Conservation (phyloP, 257 asterid genomes). For the Lantana camara region DNA sequence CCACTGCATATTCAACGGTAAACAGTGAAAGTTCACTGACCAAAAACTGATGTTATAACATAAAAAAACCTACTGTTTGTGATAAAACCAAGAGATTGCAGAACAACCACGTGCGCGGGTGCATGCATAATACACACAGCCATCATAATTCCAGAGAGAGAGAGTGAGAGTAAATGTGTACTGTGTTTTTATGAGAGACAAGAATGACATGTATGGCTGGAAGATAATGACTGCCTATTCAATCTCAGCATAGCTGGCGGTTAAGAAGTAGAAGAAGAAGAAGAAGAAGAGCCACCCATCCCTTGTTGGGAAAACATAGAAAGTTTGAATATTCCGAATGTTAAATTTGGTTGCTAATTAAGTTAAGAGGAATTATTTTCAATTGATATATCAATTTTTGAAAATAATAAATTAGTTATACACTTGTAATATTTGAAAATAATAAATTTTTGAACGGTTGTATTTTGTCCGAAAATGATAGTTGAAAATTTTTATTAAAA, state of each 20-base stretch:
- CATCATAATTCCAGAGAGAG: slow-evolving; percentile 8
- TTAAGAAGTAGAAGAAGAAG: neutral
- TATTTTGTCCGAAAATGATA: too few relatives aligned
- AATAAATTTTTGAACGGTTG: too few relatives aligned
- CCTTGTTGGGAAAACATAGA: neutral
- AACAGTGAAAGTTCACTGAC: slow-evolving; percentile 38
- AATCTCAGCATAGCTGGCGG: slow-evolving; percentile 26
- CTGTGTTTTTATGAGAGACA: slow-evolving; percentile 30
- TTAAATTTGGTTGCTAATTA: neutral
- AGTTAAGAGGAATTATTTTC: too few relatives aligned
- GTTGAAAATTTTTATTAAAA: too few relatives aligned
- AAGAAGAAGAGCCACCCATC: neutral
- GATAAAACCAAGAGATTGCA: slow-evolving; percentile 25
- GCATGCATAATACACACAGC: slow-evolving; percentile 24
- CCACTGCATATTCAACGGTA: slow-evolving; percentile 41
- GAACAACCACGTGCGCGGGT: slow-evolving; percentile 32
- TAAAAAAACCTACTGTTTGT: slow-evolving; percentile 25
- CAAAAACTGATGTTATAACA: slow-evolving; percentile 6
- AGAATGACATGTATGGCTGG: slow-evolving; percentile 42
- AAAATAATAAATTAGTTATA: too few relatives aligned
- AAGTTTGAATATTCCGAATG: neutral
- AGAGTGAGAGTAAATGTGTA: neutral
- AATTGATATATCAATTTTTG: too few relatives aligned
- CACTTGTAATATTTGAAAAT: too few relatives aligned
- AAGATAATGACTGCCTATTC: slow-evolving; percentile 10